Evolutionary conservation across 1,284 basidiomycete genomes (phyloP).

Genomic region (Quambalaria eucalypti): DNA sequence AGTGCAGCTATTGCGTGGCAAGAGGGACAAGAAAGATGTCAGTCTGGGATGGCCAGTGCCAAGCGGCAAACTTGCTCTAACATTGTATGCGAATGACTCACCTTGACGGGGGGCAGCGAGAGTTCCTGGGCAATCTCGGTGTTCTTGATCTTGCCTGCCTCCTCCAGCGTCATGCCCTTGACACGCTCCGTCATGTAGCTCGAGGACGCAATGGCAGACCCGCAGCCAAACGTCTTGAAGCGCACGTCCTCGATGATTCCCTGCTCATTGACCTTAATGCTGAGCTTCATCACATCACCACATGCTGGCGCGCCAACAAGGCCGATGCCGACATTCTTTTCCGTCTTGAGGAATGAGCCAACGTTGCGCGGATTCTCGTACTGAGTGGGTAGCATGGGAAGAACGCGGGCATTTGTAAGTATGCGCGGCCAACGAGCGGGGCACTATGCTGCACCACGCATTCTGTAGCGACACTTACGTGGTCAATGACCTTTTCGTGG

Average conservation of each 20-base stretch:
- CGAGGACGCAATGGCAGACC: conserved; percentile 84
- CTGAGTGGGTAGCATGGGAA: neutral
- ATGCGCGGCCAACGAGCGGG: neutral
- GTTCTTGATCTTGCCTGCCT: conserved; percentile 94
- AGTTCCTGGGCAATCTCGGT: conserved; percentile 94
- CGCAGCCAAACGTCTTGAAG: conserved; percentile 66
- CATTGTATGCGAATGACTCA: neutral
- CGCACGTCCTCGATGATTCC: conserved; percentile 94
- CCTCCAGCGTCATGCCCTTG: conserved; percentile 84
- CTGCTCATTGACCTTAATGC: conserved; percentile 90
- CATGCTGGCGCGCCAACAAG: conserved; percentile 95
- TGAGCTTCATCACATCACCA: conserved; percentile 95
- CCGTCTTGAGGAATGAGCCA: conserved; percentile 84
- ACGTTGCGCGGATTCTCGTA: conserved; percentile 58
- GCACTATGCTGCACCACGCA: neutral
- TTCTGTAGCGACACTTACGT: conserved; percentile 8
- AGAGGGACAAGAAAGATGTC: neutral
- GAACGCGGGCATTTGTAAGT: neutral
- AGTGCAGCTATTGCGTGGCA: conserved; percentile 47
- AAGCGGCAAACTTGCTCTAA: no score
- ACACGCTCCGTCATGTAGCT: conserved; percentile 75
- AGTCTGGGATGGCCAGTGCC: no score
- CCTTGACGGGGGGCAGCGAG: conserved; percentile 80
- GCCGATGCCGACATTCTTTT: conserved; percentile 86
- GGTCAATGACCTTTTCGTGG: conserved; percentile 47